Conservation (phyloP, 176 grass and related monocot species). For the Eragrostis curvula region DNA sequence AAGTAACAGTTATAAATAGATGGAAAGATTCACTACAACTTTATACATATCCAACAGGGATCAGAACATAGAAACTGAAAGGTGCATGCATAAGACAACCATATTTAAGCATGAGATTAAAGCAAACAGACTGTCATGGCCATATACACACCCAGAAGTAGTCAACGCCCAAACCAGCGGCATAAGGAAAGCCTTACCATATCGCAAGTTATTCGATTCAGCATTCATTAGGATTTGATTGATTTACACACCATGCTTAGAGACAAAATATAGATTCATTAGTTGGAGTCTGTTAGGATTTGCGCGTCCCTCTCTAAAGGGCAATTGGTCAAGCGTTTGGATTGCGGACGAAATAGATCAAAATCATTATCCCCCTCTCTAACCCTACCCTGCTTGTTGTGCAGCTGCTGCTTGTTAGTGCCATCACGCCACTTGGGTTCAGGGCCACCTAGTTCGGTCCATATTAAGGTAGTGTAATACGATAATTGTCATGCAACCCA, state of each 20-base stretch:
- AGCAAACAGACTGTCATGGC: not conserved
- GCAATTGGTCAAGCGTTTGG: not conserved
- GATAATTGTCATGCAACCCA: not conserved
- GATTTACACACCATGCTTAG: not conserved
- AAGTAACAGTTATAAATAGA: conserved; percentile 10
- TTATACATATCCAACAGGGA: conserved; percentile 27
- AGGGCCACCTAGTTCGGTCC: not conserved
- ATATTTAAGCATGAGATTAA: not conserved
- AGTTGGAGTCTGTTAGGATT: not conserved
- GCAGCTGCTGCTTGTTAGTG: not conserved
- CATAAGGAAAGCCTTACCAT: not conserved
- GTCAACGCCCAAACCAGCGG: not conserved
- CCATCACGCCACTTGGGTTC: not conserved
- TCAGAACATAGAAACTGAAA: conserved; percentile 1
- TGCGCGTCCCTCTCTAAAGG: not conserved
- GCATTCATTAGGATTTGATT: not conserved
- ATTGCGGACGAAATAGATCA: not conserved
- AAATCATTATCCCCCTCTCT: not conserved
- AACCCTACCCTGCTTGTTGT: not conserved
- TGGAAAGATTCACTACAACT: conserved; percentile 17
- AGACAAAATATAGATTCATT: not conserved
- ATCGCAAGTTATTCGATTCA: not conserved
- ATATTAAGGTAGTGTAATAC: not conserved
- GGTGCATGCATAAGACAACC: not conserved
- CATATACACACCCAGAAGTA: not conserved